A percentile compares a stretch with the other conserved stretches of the same genome.
phyloP scores from a whole-genome alignment of 2,329 filamentous ascomycete species.

The Penicillium sp. region DNA sequence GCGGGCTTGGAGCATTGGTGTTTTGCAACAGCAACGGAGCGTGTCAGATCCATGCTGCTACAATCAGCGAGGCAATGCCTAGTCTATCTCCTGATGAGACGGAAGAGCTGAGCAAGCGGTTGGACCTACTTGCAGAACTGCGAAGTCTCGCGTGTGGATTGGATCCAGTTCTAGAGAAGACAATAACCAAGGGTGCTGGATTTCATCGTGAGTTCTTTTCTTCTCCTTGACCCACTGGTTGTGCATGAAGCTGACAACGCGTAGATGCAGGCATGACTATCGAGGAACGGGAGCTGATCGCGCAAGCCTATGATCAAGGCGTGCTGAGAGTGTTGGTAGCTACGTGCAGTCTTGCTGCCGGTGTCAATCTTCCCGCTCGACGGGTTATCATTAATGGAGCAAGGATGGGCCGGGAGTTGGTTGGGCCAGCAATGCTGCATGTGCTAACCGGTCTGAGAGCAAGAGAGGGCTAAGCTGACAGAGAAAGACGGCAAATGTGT shows the following conservation, averaged over 20 bases:
- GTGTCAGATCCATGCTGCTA: constrained; percentile 69
- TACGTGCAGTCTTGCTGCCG: constrained; percentile 78
- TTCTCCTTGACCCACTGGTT: background rate
- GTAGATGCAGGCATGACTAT: constrained; percentile 61
- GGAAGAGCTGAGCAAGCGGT: constrained; percentile 59
- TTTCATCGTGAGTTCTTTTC: constrained; percentile 67
- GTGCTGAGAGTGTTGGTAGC: constrained; percentile 72
- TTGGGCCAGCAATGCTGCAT: constrained; percentile 75
- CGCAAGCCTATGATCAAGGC: constrained; percentile 70
- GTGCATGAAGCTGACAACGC: constrained; percentile 33
- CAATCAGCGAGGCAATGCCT: constrained; percentile 70
- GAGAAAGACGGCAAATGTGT: constrained; percentile 69
- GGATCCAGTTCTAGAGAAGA: constrained; percentile 67
- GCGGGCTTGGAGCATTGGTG: constrained; percentile 70
- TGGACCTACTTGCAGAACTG: constrained; percentile 68
- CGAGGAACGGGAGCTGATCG: constrained; percentile 74
- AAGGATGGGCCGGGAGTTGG: constrained; percentile 73
- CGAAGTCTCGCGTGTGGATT: constrained; percentile 67
- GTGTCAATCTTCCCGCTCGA: constrained; percentile 74
- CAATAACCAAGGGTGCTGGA: constrained; percentile 68
- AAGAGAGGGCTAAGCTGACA: constrained; percentile 27
- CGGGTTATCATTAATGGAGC: constrained; percentile 76
- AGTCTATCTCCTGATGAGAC: constrained; percentile 51
- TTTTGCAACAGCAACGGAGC: constrained; percentile 72
- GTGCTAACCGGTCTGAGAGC: constrained; percentile 17